Base-by-base conservation (phyloP, 305 asterid genomes). In the Fraxinus velutina region DNA sequence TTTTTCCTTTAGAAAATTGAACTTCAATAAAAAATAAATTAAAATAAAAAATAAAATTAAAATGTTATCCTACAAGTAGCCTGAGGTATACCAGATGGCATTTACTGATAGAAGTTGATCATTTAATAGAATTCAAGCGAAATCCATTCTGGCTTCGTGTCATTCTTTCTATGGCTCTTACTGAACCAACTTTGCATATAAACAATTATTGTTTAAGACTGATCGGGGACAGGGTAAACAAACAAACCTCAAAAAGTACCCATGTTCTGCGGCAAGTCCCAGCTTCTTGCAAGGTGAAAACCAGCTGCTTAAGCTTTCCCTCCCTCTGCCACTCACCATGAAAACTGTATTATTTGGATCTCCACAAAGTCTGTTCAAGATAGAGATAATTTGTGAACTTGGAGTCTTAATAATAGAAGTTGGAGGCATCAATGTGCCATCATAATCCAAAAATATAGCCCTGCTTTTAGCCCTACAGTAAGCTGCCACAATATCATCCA, bases 181-280 rank as follows among this genome's bases (percentile, higher is more conserved):
- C n/a, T 24, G 34, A 24, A 64, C 17, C 17, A 64, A 8, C n/a
- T 24, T 22, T 64, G 73, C 34, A 8, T 64, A 24, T 24, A 71
- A 79, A 4, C 4, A 73, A 76, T 50, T 60, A n/a, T 57, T 83
- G 29, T 39, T 80, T 73, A 80, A 64, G 78, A 19, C 21, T 44
- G 39, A 76, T 12, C 22, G 80, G 68, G 73, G 84, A 82, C 57
- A 60, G 82, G 73, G 78, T 32, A 19, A 80, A 66, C 79, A 29
- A 86, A 29, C 87, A 71, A 70, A 92, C 99, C 98, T 93, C 83
- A 92, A 81, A 80, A 93, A 95, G 92, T 91, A 95, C 84, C 99
- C 99, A 86, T 95, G 99, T 86, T 95, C 99, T 5, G 99, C 99
- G 70, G 98, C 93, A 86, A 95, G 95, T 70, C 99, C 99, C 76